Conservation (phyloP, 2,329 filamentous ascomycete genomes). For the Aureobasidium lini region DNA sequence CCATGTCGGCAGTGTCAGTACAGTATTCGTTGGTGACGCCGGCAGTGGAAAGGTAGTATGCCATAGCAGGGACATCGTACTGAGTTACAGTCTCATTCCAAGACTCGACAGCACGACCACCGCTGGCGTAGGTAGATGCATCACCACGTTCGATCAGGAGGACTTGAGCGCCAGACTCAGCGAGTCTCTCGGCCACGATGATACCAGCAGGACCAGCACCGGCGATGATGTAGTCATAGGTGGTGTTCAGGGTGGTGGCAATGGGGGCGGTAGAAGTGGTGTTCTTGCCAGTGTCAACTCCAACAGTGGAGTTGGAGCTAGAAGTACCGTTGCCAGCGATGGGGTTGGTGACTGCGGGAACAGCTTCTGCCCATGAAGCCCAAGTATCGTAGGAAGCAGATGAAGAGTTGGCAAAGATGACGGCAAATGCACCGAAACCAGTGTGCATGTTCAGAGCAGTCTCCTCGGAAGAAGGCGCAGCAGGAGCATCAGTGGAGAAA, state of each 20-base stretch:
- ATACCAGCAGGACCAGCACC: constrained; percentile 49
- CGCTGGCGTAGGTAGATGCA: constrained; percentile 25
- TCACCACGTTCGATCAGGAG: constrained; percentile 47
- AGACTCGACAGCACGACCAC: constrained; percentile 16
- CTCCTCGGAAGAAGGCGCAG: neutral
- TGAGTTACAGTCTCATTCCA: constrained; percentile 31
- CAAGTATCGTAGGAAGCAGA: constrained; percentile 12
- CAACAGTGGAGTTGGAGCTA: neutral
- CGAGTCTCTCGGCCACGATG: constrained; percentile 45
- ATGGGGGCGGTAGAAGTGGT: neutral
- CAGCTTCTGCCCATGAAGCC: constrained; percentile 7
- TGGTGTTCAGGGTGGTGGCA: constrained; percentile 3
- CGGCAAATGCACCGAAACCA: constrained; percentile 11
- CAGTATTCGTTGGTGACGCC: constrained; percentile 14
- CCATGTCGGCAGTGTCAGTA: constrained; percentile 22
- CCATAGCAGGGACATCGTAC: constrained; percentile 32
- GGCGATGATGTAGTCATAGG: constrained; percentile 33
- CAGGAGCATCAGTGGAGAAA: constrained; percentile 5
- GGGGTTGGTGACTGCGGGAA: neutral
- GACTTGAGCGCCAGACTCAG: constrained; percentile 45
- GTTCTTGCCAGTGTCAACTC: neutral
- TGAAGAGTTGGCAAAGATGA: constrained; percentile 11
- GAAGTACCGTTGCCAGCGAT: neutral
- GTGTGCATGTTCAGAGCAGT: constrained; percentile 13
- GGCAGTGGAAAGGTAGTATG: constrained; percentile 27